Conservation (phyloP, 2,329 filamentous ascomycete genomes). For the Ophiostoma fasciatum region DNA sequence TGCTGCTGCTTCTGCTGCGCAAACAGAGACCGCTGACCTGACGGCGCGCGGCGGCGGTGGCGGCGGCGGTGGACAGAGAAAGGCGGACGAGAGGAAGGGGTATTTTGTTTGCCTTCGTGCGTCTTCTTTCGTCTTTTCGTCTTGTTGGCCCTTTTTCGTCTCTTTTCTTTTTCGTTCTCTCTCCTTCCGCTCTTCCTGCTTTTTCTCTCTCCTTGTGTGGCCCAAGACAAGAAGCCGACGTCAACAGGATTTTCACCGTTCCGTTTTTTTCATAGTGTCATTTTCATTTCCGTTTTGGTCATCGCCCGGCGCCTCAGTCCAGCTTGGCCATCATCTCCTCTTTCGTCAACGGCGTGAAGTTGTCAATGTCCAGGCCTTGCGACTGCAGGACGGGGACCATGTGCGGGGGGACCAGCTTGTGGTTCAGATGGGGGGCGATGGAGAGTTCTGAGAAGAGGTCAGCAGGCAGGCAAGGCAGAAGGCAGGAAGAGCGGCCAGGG, state of each 20-base stretch:
- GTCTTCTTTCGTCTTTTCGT: not conserved
- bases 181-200: not conserved
- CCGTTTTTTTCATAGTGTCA: slow-evolving; percentile 4
- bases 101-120: too few relatives aligned
- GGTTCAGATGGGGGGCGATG: slow-evolving; percentile 80
- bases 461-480: too few relatives aligned
- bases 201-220: not conserved
- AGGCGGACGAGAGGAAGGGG: too few relatives aligned
- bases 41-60: too few relatives aligned
- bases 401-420: slow-evolving; percentile 74
- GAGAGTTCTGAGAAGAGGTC: slow-evolving; percentile 89
- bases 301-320: too few relatives aligned
- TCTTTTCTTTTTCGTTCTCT: not conserved
- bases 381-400: slow-evolving; percentile 58
- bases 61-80: too few relatives aligned
- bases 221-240: not conserved
- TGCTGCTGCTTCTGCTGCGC: too few relatives aligned
- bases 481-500: too few relatives aligned
- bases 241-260: not conserved
- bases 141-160: too few relatives aligned
- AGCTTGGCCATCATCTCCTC: slow-evolving; percentile 96
- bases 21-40: too few relatives aligned
- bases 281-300: slow-evolving; percentile 5
- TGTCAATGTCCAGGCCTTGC: slow-evolving; percentile 81
- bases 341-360: slow-evolving; percentile 79